These are phyloP conservation scores for Phytophthora crassamura DNA, from an alignment of 352 stramenopile species.

Conservation along the genomic window DNA sequence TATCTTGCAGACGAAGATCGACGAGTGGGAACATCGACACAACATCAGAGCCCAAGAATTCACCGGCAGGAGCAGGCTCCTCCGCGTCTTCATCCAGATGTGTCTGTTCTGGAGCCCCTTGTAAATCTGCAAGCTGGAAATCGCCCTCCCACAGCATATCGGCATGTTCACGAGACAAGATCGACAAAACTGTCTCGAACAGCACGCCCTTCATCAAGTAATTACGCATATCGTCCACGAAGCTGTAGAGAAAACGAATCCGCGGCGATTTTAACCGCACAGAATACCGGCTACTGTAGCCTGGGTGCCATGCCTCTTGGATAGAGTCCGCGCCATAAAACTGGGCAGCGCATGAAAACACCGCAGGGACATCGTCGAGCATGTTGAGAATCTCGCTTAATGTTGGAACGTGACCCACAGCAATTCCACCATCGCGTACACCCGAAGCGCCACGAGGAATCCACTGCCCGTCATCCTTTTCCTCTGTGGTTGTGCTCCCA, in stretches of 20 bases:
- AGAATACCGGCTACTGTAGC: slow-evolving; percentile 77
- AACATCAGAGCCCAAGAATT: slow-evolving; percentile 68
- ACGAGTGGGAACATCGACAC: slow-evolving; percentile 86
- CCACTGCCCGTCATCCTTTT: slow-evolving; percentile 26
- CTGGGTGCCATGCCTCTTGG: slow-evolving; percentile 83
- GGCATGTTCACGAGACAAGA: slow-evolving; percentile 66
- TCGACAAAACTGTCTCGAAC: slow-evolving; percentile 62
- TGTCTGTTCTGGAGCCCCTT: slow-evolving; percentile 18
- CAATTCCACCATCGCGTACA: slow-evolving; percentile 23
- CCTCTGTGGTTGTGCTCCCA: slow-evolving; percentile 33
- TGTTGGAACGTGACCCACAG: slow-evolving; percentile 60
- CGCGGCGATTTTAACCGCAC: slow-evolving; percentile 79
- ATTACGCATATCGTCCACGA: slow-evolving; percentile 78
- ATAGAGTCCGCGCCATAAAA: slow-evolving; percentile 81
- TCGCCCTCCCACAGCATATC: slow-evolving; percentile 81
- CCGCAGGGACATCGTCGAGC: slow-evolving; percentile 63
- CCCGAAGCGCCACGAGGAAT: slow-evolving; percentile 14
- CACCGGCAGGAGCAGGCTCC: slow-evolving; percentile 10
- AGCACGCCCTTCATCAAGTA: slow-evolving; percentile 79
- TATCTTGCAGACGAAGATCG: slow-evolving; percentile 72
- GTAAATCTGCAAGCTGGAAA: slow-evolving; percentile 60
- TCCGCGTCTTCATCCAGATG: slow-evolving; percentile 20
- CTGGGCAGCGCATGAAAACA: slow-evolving; percentile 81
- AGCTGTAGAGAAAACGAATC: slow-evolving; percentile 85
- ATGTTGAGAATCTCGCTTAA: slow-evolving; percentile 63